Conservation (phyloP, 2,329 filamentous ascomycete species). For the Beauveria pseudobassiana region DNA sequence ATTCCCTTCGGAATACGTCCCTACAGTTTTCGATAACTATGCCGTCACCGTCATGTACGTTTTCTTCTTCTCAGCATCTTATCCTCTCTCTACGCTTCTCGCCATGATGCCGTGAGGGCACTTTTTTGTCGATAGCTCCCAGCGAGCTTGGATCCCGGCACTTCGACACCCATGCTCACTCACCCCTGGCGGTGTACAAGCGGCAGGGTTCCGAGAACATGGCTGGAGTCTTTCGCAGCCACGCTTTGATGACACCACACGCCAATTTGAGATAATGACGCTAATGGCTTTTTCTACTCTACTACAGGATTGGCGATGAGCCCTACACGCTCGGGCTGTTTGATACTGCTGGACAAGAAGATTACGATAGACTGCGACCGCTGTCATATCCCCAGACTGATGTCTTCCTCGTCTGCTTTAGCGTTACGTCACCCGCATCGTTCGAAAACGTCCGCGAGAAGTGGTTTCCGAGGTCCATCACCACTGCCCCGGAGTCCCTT, state of each 20-base stretch:
- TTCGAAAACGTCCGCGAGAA: conserved; percentile 99
- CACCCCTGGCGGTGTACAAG: conserved; percentile 3
- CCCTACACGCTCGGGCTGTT: conserved; percentile 96
- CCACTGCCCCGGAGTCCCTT: conserved; percentile 95
- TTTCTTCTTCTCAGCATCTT: conserved; percentile 8
- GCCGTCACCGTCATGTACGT: conserved; percentile 99
- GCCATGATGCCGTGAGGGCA: not conserved
- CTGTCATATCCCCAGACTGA: conserved; percentile 98
- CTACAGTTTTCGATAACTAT: conserved; percentile 99
- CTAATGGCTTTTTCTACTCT: not conserved
- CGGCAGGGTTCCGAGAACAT: not conserved
- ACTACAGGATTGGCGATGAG: conserved; percentile 88
- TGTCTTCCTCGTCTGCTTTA: conserved; percentile 98
- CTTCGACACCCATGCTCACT: not conserved
- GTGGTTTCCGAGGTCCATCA: conserved; percentile 98
- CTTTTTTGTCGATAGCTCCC: not conserved
- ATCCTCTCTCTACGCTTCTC: not conserved
- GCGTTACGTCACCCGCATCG: conserved; percentile 91
- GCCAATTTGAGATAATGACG: not conserved
- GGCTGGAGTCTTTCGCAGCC: not conserved
- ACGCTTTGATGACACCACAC: not conserved
- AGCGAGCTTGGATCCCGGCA: not conserved
- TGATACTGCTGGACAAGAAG: conserved; percentile 98
- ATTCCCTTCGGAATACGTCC: conserved; percentile 98
- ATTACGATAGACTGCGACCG: conserved; percentile 95